A percentile compares a stretch with the other conserved stretches of the same genome.
These are phyloP conservation scores for Gossypium laxum DNA, from an alignment of 441 rosid species.

Conservation along the genomic window DNA sequence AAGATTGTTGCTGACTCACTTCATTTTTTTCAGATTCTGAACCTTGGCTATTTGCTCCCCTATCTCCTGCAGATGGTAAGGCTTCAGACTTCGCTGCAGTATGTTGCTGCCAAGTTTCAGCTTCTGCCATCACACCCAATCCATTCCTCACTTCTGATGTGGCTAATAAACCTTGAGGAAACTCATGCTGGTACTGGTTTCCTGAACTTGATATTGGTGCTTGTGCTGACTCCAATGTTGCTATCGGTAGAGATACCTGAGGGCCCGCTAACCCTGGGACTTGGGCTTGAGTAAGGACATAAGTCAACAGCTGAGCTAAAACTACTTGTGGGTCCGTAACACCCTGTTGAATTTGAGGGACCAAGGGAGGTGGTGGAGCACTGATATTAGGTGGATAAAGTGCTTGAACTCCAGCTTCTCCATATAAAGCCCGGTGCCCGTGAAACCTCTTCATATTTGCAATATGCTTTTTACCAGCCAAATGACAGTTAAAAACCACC, in stretches of 20 bases:
- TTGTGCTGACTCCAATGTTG: conserved; percentile 1
- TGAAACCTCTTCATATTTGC: conserved; percentile 25
- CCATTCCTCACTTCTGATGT: conserved; percentile 12
- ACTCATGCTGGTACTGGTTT: not conserved
- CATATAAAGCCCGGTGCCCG: conserved; percentile 20
- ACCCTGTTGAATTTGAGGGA: conserved; percentile 25
- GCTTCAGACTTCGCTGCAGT: not conserved
- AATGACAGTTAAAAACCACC: conserved; percentile 26
- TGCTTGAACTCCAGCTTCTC: conserved; percentile 25
- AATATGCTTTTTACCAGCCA: conserved; percentile 31
- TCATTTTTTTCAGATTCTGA: conserved; percentile 11
- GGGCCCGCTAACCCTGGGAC: conserved; percentile 10
- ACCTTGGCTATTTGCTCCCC: not conserved
- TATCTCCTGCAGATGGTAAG: not conserved
- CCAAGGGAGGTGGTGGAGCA: conserved; percentile 17
- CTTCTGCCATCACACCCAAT: not conserved
- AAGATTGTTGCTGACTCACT: conserved; percentile 4
- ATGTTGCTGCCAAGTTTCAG: conserved; percentile 8
- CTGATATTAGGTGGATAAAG: conserved; percentile 21
- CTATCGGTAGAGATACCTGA: not conserved
- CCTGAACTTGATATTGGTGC: not conserved
- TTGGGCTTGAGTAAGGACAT: conserved; percentile 26
- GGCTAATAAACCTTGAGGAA: conserved; percentile 3
- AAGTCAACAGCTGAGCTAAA: conserved; percentile 30
- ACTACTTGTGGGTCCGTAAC: conserved; percentile 27